Evolutionary conservation across 257 asterid species (phyloP), one percentile per base, ranked within the genome.

Genomic region (Ballota nigra): DNA sequence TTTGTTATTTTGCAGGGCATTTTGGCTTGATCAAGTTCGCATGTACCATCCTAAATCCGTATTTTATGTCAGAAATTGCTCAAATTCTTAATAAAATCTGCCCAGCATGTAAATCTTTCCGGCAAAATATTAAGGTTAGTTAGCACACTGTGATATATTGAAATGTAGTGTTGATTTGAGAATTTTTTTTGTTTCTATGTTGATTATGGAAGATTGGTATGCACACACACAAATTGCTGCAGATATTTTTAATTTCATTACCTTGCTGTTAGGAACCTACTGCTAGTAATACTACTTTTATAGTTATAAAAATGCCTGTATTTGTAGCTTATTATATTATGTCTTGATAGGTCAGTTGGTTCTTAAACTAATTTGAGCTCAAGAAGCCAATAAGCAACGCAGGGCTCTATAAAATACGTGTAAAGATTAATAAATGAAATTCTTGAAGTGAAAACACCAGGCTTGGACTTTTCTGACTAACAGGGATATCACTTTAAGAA

Each of bases 21-120:
- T 95, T 88, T 79, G 99, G 99, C 36, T 57, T 89, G 71, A 85
- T 95, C 79, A 80, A 87, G 23, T 82, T 95, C 20, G 91, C 94
- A 0, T 82, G 6, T 63, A 95, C 99, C 13, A 85, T 90, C 71
- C 72, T 95, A 67, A 84, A 89, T 82, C 97, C 97, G 12, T 90
- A 84, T 85, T 90, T 72, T 81, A 83, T 87, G 83, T 71, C 89
- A 10, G 99, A 95, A 76, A 79, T 92, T 68, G 90, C 91, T 22
- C 83, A 83, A 78, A 72, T 88, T 68, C 88, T 95, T 63, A 95
- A 89, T 80, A 88, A 80, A 74, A 87, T 95, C 77, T 95, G 99
- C 60, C 97, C 98, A 0, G 94, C 85, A 51, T 95, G 99, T 84
- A 95, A 92, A 85, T 76, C 83, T 69, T 3, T 79, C 31, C 81